Conservation (phyloP, 768 basidiomycete genomes). For the Calocera viscosa region DNA sequence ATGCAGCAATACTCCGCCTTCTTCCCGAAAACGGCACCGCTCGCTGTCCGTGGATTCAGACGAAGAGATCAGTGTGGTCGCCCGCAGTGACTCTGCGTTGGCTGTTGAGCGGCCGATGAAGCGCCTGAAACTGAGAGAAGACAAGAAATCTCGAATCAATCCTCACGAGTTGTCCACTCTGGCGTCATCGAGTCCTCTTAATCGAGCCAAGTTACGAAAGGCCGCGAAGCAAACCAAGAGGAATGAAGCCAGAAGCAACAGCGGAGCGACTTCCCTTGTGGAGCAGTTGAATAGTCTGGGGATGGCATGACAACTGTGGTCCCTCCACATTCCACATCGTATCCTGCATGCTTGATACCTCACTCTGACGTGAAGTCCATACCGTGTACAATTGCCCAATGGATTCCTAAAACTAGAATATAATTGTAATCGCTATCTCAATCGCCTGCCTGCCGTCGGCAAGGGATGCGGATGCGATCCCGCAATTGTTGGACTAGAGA, state of each 20-base stretch:
- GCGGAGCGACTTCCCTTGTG: not conserved
- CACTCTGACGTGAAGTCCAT: no score
- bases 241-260: conserved; percentile 10
- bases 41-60: conserved; percentile 3
- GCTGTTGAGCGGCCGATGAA: conserved; percentile 31
- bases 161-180: conserved; percentile 36
- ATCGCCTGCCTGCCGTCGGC: no score
- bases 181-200: conserved; percentile 48
- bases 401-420: no score
- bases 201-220: conserved; percentile 46
- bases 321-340: not conserved
- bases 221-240: conserved; percentile 52
- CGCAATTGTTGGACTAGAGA: no score
- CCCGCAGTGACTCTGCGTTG: conserved; percentile 21
- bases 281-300: not conserved
- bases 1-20: not conserved
- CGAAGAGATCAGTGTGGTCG: conserved; percentile 14
- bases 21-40: not conserved
- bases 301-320: not conserved
- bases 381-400: no score
- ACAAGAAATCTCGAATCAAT: conserved; percentile 42
- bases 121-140: conserved; percentile 42
- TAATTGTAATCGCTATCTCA: no score
- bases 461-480: no score
- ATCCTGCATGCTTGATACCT: not conserved